phyloP scores from a whole-genome alignment of 306 rosid genomes.

The Quercus aquifolioides region DNA sequence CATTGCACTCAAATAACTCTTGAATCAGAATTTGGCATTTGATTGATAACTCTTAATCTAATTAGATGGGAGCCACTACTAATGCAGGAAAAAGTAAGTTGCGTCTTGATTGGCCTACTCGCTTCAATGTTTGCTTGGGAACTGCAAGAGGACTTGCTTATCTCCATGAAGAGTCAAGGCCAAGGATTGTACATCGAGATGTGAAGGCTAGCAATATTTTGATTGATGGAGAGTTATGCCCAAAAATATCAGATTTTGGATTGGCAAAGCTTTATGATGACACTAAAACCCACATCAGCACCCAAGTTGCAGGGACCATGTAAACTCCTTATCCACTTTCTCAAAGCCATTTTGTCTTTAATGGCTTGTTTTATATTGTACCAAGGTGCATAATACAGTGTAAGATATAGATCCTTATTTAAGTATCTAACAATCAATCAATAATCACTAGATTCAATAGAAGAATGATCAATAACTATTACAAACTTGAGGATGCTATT shows the following conservation, averaged over 20 bases:
- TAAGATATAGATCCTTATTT: too few species aligned
- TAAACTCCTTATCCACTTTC: constrained; percentile 15
- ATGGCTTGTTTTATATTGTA: too few species aligned
- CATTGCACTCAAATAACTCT: too few species aligned
- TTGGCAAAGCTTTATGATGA: constrained; percentile 79
- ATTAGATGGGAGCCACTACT: too few species aligned
- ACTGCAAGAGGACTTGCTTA: constrained; percentile 72
- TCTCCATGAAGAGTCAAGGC: constrained; percentile 69
- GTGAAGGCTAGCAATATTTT: constrained; percentile 80
- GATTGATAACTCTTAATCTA: too few species aligned
- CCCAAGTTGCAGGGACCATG: constrained; percentile 72
- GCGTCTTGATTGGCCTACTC: constrained; percentile 57
- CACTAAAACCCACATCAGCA: constrained; percentile 71
- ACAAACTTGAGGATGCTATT: background rate
- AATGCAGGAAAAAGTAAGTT: constrained; percentile 39
- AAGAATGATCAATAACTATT: too few species aligned
- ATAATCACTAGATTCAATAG: too few species aligned
- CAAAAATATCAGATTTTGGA: constrained; percentile 84
- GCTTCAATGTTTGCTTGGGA: constrained; percentile 62
- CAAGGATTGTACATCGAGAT: constrained; percentile 75
- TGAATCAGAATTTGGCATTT: too few species aligned
- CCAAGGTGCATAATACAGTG: too few species aligned
- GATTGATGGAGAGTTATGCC: constrained; percentile 54
- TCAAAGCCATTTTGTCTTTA: too few species aligned
- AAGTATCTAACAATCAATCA: too few species aligned